These are phyloP conservation scores for Glomus cerebriforme DNA, from an alignment of 192 early-diverging fungal species.

Conservation along the genomic window DNA sequence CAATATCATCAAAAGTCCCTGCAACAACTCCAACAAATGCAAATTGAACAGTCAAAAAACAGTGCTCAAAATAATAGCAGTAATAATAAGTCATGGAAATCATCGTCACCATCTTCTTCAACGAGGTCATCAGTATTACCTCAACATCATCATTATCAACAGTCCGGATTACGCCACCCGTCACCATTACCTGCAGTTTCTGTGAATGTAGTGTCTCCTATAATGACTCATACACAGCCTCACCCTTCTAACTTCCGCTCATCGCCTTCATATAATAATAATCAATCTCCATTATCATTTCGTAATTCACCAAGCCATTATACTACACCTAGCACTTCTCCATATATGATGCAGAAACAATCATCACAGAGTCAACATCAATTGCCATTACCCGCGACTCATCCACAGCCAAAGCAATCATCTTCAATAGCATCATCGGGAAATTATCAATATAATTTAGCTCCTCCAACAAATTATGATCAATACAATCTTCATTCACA, in stretches of 20 bases:
- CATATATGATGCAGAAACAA: neutral
- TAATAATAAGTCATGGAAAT: constrained; percentile 9
- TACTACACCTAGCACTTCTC: constrained; percentile 6
- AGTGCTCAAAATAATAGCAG: neutral
- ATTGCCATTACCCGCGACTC: constrained; percentile 3
- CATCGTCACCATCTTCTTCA: neutral
- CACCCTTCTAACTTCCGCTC: neutral
- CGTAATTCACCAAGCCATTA: constrained; percentile 15
- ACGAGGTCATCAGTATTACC: neutral
- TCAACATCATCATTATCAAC: neutral
- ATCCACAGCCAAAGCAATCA: neutral
- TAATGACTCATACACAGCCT: neutral
- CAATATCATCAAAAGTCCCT: constrained; percentile 13
- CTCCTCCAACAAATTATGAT: neutral
- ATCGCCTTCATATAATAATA: constrained; percentile 3
- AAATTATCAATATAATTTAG: constrained; percentile 10
- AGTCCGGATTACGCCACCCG: constrained; percentile 3
- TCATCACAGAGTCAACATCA: neutral
- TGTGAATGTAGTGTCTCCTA: neutral
- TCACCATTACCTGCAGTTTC: constrained; percentile 22
- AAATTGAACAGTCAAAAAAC: neutral
- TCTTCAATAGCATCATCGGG: neutral
- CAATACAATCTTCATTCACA: constrained; percentile 1
- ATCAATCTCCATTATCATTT: neutral
- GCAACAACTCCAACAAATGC: neutral